Evolutionary conservation across 139 green algal genomes (phyloP).

Genomic region (Gonium pectorale): DNA sequence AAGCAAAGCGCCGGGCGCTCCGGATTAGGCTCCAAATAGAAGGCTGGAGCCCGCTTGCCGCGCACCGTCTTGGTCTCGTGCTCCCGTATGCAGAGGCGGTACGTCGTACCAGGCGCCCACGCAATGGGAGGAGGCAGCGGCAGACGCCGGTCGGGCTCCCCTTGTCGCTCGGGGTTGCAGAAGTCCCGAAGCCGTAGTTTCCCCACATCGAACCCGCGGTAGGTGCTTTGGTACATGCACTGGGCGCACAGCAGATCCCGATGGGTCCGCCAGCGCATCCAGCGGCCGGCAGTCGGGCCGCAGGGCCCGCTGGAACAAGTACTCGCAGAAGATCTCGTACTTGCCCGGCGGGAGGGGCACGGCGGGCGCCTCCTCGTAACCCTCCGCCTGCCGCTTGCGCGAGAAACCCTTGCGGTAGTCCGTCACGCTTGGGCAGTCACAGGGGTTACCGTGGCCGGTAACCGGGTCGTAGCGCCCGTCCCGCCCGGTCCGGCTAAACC

Average conservation of each 20-base stretch:
- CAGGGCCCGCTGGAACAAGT: not conserved
- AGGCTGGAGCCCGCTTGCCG: not conserved
- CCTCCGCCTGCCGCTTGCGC: not conserved
- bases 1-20: not conserved
- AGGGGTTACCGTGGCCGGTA: not conserved
- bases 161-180: not conserved
- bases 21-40: not conserved
- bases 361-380: not conserved
- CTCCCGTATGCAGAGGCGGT: not conserved
- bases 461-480: not conserved
- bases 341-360: not conserved
- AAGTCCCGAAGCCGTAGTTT: conserved; percentile 4
- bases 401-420: conserved; percentile 2
- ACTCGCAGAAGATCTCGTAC: conserved; percentile 1
- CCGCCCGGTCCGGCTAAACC: not conserved
- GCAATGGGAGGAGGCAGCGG: not conserved
- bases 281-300: too few species aligned
- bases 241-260: not conserved
- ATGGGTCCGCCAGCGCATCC: not conserved
- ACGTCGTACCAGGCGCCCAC: not conserved
- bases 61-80: not conserved
- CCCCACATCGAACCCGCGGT: not conserved
- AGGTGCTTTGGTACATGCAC: not conserved
- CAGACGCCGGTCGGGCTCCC: not conserved
- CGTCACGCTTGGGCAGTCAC: not conserved